Evolutionary conservation across 768 basidiomycete species (phyloP).

Genomic region (Podaxis rugospora): DNA sequence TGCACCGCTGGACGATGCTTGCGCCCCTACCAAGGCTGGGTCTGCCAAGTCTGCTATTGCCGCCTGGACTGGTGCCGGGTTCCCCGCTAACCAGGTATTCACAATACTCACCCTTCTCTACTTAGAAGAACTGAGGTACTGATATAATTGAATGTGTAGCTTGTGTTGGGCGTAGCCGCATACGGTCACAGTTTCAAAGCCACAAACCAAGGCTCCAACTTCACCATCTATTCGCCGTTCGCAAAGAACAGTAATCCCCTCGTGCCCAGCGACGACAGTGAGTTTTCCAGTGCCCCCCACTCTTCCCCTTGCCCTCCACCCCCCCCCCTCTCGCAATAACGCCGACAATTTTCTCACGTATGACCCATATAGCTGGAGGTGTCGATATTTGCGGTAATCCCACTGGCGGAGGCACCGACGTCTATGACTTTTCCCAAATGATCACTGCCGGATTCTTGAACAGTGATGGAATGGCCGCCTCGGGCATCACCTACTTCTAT

Average conservation of each 20-base stretch:
- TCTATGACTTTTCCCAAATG: slow-evolving; percentile 60
- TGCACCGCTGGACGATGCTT: slow-evolving; percentile 74
- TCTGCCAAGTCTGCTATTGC: slow-evolving; percentile 70
- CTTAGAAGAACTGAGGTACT: background rate
- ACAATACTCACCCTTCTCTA: background rate
- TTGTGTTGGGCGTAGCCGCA: slow-evolving; percentile 75
- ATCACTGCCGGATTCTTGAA: slow-evolving; percentile 51
- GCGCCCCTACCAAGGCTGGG: slow-evolving; percentile 51
- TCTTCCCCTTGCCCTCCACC: background rate
- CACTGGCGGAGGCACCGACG: slow-evolving; percentile 34
- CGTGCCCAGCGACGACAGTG: slow-evolving; percentile 16
- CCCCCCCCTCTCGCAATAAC: background rate
- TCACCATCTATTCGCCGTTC: slow-evolving; percentile 40
- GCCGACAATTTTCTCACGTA: background rate
- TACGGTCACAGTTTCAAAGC: slow-evolving; percentile 77
- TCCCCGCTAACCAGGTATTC: slow-evolving; percentile 48
- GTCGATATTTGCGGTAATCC: slow-evolving; percentile 46
- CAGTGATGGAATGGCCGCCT: slow-evolving; percentile 36
- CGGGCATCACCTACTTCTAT: slow-evolving; percentile 50
- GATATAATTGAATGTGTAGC: slow-evolving; percentile 22
- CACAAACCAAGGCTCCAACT: slow-evolving; percentile 29
- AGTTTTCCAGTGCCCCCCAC: background rate
- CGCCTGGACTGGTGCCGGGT: slow-evolving; percentile 71
- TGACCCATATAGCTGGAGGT: background rate
- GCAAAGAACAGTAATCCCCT: slow-evolving; percentile 35